These are phyloP conservation scores for Aspergillus nomiae DNA, from an alignment of 2,329 filamentous ascomycete species.

Conservation along the genomic window DNA sequence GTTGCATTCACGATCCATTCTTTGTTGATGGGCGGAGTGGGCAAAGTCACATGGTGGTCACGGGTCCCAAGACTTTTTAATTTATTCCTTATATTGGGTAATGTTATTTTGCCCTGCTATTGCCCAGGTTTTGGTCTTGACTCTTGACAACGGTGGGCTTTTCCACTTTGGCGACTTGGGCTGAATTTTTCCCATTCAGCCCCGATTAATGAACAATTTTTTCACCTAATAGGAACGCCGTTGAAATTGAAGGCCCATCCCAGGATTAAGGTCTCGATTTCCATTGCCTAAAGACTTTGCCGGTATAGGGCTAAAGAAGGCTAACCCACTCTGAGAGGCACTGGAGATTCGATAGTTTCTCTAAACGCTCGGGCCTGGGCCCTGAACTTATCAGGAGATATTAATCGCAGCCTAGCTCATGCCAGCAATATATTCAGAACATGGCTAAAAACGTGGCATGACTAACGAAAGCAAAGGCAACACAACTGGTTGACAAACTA, in stretches of 20 bases:
- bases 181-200: neutral
- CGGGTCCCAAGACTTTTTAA: conserved; percentile 3
- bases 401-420: neutral
- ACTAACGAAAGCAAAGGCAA: conserved; percentile 11
- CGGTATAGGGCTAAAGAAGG: neutral
- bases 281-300: neutral
- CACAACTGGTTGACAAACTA: conserved; percentile 7
- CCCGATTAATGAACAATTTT: neutral
- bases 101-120: neutral
- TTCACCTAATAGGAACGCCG: neutral
- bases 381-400: neutral
- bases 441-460: conserved; percentile 10
- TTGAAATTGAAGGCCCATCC: neutral
- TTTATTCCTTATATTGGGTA: neutral
- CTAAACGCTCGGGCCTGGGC: conserved; percentile 1
- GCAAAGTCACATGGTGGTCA: conserved; percentile 14
- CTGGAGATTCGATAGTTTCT: neutral
- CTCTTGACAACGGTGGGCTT: neutral
- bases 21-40: neutral
- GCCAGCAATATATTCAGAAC: conserved; percentile 9
- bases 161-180: neutral
- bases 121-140: neutral
- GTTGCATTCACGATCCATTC: neutral
- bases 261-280: neutral
- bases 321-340: neutral